A percentile compares a stretch with the other conserved stretches of the same genome.
phyloP scores from a whole-genome alignment of 371 early-diverging fungal species.

The Lichtheimia corymbifera region DNA sequence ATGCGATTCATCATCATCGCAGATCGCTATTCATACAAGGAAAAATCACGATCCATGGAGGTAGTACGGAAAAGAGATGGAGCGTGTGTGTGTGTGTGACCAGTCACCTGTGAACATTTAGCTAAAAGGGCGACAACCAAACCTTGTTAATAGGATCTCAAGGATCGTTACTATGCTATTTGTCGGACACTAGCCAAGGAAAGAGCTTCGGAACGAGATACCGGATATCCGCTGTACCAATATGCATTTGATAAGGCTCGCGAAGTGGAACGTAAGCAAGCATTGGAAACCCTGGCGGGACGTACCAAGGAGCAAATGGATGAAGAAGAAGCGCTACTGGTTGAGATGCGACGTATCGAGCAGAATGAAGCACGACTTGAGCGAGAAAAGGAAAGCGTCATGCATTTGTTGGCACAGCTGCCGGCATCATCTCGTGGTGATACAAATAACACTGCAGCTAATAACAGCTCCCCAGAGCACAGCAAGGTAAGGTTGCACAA shows the following conservation, averaged over 20 bases:
- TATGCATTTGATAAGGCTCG: conserved; percentile 60
- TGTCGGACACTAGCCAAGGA: conserved; percentile 53
- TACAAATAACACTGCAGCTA: conserved; percentile 17
- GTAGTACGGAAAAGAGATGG: conserved; percentile 8
- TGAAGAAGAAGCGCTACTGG: conserved; percentile 80
- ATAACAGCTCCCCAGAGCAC: conserved; percentile 17
- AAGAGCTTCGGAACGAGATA: conserved; percentile 32
- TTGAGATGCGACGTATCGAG: conserved; percentile 79
- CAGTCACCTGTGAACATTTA: neutral
- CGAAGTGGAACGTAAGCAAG: conserved; percentile 82
- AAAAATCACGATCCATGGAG: conserved; percentile 32
- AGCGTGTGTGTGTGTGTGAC: neutral
- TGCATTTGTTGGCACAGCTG: conserved; percentile 53
- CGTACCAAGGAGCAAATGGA: conserved; percentile 81
- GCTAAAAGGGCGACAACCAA: neutral
- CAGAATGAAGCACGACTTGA: conserved; percentile 72
- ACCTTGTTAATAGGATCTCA: conserved; percentile 62
- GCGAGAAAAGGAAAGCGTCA: conserved; percentile 72
- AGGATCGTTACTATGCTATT: conserved; percentile 77
- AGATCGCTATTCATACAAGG: conserved; percentile 73
- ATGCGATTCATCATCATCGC: conserved; percentile 81
- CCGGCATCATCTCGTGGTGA: conserved; percentile 33
- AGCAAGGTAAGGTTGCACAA: conserved; percentile 10
- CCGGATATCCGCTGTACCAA: conserved; percentile 24
- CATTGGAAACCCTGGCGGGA: conserved; percentile 66